phyloP scores from a whole-genome alignment of 1,139 yeast species.

The Wickerhamomyces sp. region DNA sequence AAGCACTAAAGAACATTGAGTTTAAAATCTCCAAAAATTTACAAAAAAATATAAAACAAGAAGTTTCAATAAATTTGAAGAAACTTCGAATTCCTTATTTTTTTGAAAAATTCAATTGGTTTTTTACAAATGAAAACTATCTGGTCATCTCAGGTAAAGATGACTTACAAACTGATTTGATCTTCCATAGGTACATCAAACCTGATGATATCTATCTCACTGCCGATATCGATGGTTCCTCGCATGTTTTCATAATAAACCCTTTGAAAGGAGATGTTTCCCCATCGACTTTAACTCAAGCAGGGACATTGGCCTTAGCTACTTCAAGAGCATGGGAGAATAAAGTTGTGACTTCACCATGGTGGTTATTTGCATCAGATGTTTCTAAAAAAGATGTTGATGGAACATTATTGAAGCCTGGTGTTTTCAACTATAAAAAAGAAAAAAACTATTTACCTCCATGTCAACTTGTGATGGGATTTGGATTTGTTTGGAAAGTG shows the following conservation, averaged over 20 bases:
- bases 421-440: constrained; percentile 50
- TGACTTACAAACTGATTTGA: constrained; percentile 73
- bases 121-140: constrained; percentile 83
- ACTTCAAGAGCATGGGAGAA: constrained; percentile 88
- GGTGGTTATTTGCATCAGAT: constrained; percentile 68
- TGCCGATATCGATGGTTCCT: constrained; percentile 70
- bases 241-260: constrained; percentile 76
- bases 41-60: constrained; percentile 58
- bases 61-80: constrained; percentile 57
- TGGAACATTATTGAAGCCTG: constrained; percentile 56
- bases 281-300: constrained; percentile 84
- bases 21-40: constrained; percentile 71
- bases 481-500: constrained; percentile 73
- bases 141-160: constrained; percentile 86
- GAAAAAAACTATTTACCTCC: constrained; percentile 71
- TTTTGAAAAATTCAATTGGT: constrained; percentile 96
- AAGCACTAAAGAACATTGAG: constrained; percentile 84
- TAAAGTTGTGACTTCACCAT: constrained; percentile 74
- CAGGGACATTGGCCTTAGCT: constrained; percentile 80
- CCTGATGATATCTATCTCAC: constrained; percentile 69
- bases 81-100: constrained; percentile 71
- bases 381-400: constrained; percentile 67
- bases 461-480: constrained; percentile 81
- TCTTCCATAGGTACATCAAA: constrained; percentile 70
- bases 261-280: constrained; percentile 52